Percentiles rank a stretch among this genome's conserved stretches.
These are phyloP conservation scores for Diaporthe vaccinii DNA, from an alignment of 2,329 filamentous ascomycete species.

Conservation along the genomic window DNA sequence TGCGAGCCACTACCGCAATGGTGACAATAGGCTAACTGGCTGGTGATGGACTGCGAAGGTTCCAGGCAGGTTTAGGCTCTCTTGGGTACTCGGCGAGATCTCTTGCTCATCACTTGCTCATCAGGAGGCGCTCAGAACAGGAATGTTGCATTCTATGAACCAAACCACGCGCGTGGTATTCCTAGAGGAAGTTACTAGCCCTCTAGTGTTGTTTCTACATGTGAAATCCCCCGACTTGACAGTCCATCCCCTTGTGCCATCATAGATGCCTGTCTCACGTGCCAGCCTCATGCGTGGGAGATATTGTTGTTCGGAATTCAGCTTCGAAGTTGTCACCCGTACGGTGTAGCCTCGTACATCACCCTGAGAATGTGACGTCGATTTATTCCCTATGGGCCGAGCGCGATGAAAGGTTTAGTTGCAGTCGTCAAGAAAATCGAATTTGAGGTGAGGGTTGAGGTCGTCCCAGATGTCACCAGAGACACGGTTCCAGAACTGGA, in stretches of 20 bases:
- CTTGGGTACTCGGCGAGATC: neutral
- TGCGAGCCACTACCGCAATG: neutral
- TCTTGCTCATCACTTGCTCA: neutral
- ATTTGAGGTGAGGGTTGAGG: neutral
- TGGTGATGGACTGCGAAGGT: neutral
- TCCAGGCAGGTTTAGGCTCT: too few species aligned
- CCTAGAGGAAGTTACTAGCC: neutral
- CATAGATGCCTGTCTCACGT: neutral
- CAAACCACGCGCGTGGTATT: neutral
- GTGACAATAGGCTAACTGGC: neutral
- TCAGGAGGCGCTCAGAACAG: neutral
- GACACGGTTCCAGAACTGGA: constrained; percentile 3
- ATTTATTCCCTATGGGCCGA: neutral
- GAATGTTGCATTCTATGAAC: neutral
- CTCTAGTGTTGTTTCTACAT: neutral
- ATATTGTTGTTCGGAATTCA: neutral
- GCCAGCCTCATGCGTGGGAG: neutral
- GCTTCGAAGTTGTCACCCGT: neutral
- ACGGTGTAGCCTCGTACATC: too few species aligned
- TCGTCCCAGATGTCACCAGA: neutral
- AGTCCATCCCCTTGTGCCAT: neutral
- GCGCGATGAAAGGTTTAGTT: neutral
- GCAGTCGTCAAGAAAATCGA: neutral
- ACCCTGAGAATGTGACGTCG: neutral
- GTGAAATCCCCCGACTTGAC: neutral